These are phyloP conservation scores for Mixia osmundae DNA, from an alignment of 1,284 basidiomycete species.

Conservation along the genomic window DNA sequence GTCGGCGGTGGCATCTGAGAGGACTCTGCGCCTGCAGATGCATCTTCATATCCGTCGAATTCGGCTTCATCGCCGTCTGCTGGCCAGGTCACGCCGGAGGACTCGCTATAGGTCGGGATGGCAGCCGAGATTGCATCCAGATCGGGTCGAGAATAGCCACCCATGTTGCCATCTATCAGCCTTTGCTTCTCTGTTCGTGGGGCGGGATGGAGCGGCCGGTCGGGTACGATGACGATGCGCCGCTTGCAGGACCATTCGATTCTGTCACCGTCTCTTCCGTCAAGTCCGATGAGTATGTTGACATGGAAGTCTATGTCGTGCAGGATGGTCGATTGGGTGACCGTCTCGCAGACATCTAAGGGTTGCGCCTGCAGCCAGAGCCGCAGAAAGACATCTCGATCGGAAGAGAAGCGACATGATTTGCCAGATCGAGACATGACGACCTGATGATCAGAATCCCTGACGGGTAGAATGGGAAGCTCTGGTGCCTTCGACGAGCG, in stretches of 20 bases:
- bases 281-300: slow-evolving; percentile 1
- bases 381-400: slow-evolving; percentile 6
- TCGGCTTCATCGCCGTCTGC: slow-evolving; percentile 4
- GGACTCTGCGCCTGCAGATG: slow-evolving; percentile 2
- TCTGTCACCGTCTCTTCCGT: slow-evolving; percentile 5
- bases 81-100: background rate
- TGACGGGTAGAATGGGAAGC: too few species aligned
- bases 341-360: slow-evolving; percentile 4
- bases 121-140: background rate
- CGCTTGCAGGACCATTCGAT: slow-evolving; percentile 2
- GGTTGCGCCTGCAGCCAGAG: slow-evolving; percentile 6
- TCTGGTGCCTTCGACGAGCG: too few species aligned
- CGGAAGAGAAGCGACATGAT: slow-evolving; percentile 5
- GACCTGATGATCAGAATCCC: too few species aligned
- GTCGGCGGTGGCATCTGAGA: slow-evolving; percentile 5
- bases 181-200: too few species aligned
- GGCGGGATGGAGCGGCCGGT: background rate
- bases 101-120: background rate
- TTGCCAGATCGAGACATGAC: slow-evolving; percentile 7
- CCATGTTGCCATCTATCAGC: too few species aligned
- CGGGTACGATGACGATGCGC: slow-evolving; percentile 3
- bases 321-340: slow-evolving; percentile 6
- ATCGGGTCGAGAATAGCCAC: too few species aligned
- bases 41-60: slow-evolving; percentile 7
- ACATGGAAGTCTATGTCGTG: slow-evolving; percentile 3